Percentiles rank a stretch among this genome's conserved stretches.
Conservation (phyloP, 2,329 filamentous ascomycete genomes). For the Ophiostoma quercus region DNA sequence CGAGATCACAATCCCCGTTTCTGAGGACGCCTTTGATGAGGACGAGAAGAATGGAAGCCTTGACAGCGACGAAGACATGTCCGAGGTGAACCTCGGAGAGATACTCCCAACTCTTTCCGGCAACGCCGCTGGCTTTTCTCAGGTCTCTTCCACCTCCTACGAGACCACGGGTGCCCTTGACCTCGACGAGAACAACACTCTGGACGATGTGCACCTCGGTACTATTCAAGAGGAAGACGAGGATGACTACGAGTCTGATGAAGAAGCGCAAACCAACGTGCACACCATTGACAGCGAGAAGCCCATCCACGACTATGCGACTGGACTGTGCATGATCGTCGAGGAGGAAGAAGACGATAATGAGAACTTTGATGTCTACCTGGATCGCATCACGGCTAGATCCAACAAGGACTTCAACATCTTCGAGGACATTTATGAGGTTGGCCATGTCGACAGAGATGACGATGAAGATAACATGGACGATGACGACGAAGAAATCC, state of each 20-base stretch:
- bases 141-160: not conserved
- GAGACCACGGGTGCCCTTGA: not conserved
- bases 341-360: conserved; percentile 7
- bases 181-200: not conserved
- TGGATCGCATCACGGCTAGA: not conserved
- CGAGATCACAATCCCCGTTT: not conserved
- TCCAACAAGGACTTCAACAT: too few species aligned
- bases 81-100: not conserved
- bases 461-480: not conserved
- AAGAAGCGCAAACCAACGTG: not conserved
- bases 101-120: not conserved
- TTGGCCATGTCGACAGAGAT: not conserved
- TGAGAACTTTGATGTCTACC: not conserved
- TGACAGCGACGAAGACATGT: conserved; percentile 4
- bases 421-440: too few species aligned
- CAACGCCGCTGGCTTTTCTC: not conserved
- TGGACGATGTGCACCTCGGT: not conserved
- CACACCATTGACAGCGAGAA: not conserved
- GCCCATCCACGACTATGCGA: not conserved
- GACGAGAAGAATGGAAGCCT: not conserved
- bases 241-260: not conserved
- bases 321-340: not conserved
- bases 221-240: not conserved
- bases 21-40: not conserved
- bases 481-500: not conserved